Evolutionary conservation across 306 rosid genomes (phyloP), one percentile per base, ranked within the genome.

Genomic region (Quercus berberidifolia): DNA sequence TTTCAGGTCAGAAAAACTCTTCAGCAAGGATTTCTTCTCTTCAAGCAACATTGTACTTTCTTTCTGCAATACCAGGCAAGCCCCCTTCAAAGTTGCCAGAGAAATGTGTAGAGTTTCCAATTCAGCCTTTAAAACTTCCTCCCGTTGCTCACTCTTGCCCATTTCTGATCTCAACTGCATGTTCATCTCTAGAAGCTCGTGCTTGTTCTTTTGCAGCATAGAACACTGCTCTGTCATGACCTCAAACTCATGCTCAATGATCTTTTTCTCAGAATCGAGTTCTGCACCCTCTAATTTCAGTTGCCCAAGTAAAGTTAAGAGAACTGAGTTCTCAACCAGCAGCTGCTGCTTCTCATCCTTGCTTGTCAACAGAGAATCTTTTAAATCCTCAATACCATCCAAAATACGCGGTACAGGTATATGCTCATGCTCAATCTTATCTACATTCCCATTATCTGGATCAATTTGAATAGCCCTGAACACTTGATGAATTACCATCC

Each of bases 341-440:
- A 91, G 84, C 81, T 79, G 90, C 88, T 82, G 94, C 87, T 89
- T 91, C 88, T 88, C 96, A 76, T 93, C 98, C 79, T 92, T 79
- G 56, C 76, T 87, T 85, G 80, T 85, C 46, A 55, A 68, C 73
- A 91, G 71, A 21, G 93, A 93, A 65, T 85, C 81, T 83, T 91
- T 96, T 85, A 90, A 82, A 55, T 85, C 80, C 83, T 90, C 92
- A 7, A 92, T 87, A 52, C 75, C 84, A 77, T 85, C 87, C 87
- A 93, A 84, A 81, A 93, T 89, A 67, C 78, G 80, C 18, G 52
- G 74, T 59, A 92, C 75, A 31, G 81, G 83, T 59, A 88, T 80
- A 69, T 91, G 90, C 76, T 88, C 97, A 63, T 77, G 87, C 55
- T 78, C 89, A 74, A 65, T 55, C 76, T 81, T 83, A 81, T 86